Evolutionary conservation across 768 basidiomycete genomes (phyloP).

Genomic region (Aureoboletus auriporus): DNA sequence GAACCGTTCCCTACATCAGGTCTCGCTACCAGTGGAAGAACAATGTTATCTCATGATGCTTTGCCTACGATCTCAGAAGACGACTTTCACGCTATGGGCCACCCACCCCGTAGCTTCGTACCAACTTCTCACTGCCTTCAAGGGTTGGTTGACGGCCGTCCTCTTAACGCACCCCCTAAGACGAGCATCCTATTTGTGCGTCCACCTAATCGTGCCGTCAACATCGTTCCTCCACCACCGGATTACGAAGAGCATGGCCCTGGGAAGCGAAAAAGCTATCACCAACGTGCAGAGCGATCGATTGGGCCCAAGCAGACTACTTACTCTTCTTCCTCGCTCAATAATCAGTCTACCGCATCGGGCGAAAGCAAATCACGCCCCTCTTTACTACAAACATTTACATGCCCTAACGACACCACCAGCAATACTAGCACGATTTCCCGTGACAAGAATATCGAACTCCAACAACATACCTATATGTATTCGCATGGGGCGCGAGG

Average conservation of each 20-base stretch:
- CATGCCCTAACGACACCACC: slow-evolving; percentile 18
- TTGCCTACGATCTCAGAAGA: slow-evolving; percentile 33
- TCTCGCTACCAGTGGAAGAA: background rate
- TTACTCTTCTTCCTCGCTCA: slow-evolving; percentile 1
- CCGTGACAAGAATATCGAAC: slow-evolving; percentile 12
- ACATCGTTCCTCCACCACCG: slow-evolving; percentile 27
- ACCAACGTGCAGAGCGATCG: slow-evolving; percentile 8
- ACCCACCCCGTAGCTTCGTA: slow-evolving; percentile 4
- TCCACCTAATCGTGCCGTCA: slow-evolving; percentile 28
- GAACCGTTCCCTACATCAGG: slow-evolving; percentile 1
- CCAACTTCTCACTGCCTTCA: slow-evolving; percentile 1
- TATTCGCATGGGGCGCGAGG: slow-evolving; percentile 20
- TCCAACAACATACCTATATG: slow-evolving; percentile 19
- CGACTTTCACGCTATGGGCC: slow-evolving; percentile 30
- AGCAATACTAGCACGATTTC: slow-evolving; percentile 19
- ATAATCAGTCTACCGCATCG: slow-evolving; percentile 3
- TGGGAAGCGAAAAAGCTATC: slow-evolving; percentile 12
- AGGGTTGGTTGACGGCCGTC: background rate
- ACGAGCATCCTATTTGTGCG: slow-evolving; percentile 11
- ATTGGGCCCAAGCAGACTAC: slow-evolving; percentile 1
- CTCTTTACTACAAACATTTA: slow-evolving; percentile 17
- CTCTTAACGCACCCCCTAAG: background rate
- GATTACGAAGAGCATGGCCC: slow-evolving; percentile 11
- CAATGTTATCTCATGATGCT: slow-evolving; percentile 16
- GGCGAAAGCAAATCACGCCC: slow-evolving; percentile 8